Percentiles rank a stretch among this genome's conserved stretches.
These are phyloP conservation scores for Scutellaria barbata DNA, from an alignment of 257 asterid species.

Conservation along the genomic window DNA sequence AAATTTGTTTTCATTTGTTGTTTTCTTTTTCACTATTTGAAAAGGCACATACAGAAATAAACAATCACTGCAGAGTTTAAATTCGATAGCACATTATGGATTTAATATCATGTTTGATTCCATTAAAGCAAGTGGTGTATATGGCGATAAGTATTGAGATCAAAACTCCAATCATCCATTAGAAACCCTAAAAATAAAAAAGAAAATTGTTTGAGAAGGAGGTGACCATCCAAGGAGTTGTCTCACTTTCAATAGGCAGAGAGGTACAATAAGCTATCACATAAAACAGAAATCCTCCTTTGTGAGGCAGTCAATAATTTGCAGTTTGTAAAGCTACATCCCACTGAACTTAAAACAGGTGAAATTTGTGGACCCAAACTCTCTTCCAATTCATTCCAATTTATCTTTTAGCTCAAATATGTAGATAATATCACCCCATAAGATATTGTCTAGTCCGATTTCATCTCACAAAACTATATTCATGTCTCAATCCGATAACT, in stretches of 20 bases:
- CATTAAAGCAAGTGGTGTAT: too few relatives aligned
- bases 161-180: neutral
- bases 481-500: too few relatives aligned
- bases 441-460: too few relatives aligned
- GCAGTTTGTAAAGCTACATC: conserved; percentile 59
- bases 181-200: neutral
- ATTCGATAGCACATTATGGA: too few relatives aligned
- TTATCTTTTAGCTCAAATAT: neutral
- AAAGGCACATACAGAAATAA: too few relatives aligned
- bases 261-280: conserved; percentile 17
- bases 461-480: too few relatives aligned
- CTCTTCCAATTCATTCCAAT: neutral
- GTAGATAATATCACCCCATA: too few relatives aligned
- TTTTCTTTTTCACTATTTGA: too few relatives aligned
- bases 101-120: too few relatives aligned
- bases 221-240: conserved; percentile 49
- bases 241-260: conserved; percentile 39
- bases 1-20: too few relatives aligned
- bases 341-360: conserved; percentile 47
- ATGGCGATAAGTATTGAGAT: too few relatives aligned
- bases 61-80: too few relatives aligned
- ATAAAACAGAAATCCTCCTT: conserved; percentile 18
- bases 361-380: conserved; percentile 52
- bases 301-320: conserved; percentile 35
- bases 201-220: conserved; percentile 38